Conservation (phyloP, 257 asterid species). For the Rauvolfia tetraphylla region DNA sequence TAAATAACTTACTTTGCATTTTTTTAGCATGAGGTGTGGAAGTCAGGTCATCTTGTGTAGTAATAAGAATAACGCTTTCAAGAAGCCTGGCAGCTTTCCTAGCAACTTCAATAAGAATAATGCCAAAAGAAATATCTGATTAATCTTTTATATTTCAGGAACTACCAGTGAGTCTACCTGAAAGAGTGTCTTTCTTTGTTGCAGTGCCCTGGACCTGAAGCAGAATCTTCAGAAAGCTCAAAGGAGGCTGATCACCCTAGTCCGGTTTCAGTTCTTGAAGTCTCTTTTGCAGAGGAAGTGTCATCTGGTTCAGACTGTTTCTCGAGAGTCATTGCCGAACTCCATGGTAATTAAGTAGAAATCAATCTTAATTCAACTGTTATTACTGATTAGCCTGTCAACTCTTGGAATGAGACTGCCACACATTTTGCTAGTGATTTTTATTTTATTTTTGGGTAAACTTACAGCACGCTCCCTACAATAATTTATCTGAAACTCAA, state of each 20-base stretch:
- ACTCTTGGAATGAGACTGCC: neutral
- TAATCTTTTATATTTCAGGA: conserved; percentile 37
- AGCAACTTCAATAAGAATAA: neutral
- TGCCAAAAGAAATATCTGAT: conserved; percentile 1
- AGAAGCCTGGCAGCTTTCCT: neutral
- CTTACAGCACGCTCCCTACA: neutral
- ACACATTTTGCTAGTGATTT: neutral
- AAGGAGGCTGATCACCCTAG: conserved; percentile 79
- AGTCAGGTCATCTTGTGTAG: neutral
- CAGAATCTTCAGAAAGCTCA: conserved; percentile 53
- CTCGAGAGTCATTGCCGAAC: conserved; percentile 73
- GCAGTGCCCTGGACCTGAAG: conserved; percentile 35
- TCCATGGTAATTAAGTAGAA: conserved; percentile 54
- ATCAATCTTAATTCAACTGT: conserved; percentile 4
- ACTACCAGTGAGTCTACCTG: conserved; percentile 23
- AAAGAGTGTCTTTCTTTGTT: conserved; percentile 19
- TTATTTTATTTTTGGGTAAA: neutral
- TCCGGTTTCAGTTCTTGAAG: conserved; percentile 78
- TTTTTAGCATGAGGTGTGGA: neutral
- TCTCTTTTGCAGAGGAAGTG: conserved; percentile 54
- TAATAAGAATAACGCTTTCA: neutral
- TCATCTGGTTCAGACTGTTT: conserved; percentile 64
- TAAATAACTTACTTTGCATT: neutral
- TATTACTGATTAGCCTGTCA: neutral
- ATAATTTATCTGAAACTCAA: neutral